Evolutionary conservation across 306 rosid genomes (phyloP), one percentile per base, ranked within the genome.

Genomic region (Vigna reflexopilosa): DNA sequence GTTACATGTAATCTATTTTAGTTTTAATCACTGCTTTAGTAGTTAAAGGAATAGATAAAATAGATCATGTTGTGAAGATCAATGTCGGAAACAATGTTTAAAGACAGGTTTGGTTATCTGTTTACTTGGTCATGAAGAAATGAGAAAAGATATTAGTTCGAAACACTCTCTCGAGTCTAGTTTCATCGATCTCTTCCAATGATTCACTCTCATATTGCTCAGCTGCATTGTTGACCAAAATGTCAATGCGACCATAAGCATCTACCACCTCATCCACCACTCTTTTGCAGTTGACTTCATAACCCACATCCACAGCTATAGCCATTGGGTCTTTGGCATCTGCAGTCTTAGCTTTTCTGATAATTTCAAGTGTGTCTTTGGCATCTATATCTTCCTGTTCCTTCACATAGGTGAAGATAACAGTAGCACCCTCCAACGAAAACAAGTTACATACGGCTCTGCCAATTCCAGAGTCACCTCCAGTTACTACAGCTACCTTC

Each of bases 391-490:
- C 96, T 72, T 94, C 98, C 0, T 81, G 85, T 1, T 59, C 85
- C 84, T 92, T 92, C 73, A 94, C 96, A 57, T 77, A 91, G 0
- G 96, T 90, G 89, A 94, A 90, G 16, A 85, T 88, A 77, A 94
- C 91, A 2, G 92, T 90, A 0, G 97, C 98, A 47, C 97, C 98
- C 58, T 92, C 97, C 10, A 83, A 68, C 10, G 96, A 87, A 68
- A 90, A 92, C 72, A 79, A 82, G 71, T 90, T 85, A 77, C 93
- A 87, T 16, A 94, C 93, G 0, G 97, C 86, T 26, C 96, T 71
- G 1, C 98, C 97, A 5, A 94, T 92, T 66, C 98, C 93, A 0
- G 97, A 92, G 85, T 94, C 96, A 1, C 96, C 98, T 0, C 97
- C 97, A 0, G 94, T 89, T 61, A 94, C 87, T n/a, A 91, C 24